A percentile compares a stretch with the other conserved stretches of the same genome.
Conservation (phyloP, 2,329 filamentous ascomycete genomes). For the Daldinia eschscholtzii region DNA sequence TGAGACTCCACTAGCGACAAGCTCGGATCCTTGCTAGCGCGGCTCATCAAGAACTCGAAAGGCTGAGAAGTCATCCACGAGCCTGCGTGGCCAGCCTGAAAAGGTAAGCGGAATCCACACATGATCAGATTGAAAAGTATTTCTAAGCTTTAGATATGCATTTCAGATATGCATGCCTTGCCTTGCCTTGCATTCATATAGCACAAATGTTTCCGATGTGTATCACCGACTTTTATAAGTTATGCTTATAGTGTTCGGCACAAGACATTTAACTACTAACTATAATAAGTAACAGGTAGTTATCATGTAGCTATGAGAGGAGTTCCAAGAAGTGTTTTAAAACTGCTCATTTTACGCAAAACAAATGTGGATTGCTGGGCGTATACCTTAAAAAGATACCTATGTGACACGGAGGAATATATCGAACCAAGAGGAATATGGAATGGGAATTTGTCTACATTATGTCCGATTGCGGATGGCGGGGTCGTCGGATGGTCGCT, state of each 20-base stretch:
- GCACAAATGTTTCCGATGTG: neutral
- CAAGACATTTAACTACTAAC: neutral
- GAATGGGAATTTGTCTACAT: neutral
- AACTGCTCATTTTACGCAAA: neutral
- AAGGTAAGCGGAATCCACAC: conserved; percentile 26
- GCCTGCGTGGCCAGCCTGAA: conserved; percentile 24
- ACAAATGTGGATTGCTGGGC: conserved; percentile 5
- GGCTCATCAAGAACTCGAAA: conserved; percentile 40
- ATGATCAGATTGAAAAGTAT: conserved; percentile 22
- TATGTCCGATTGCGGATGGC: conserved; percentile 36
- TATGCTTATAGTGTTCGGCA: neutral
- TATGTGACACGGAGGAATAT: conserved; percentile 8
- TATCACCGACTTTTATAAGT: neutral
- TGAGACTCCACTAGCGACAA: conserved; percentile 6
- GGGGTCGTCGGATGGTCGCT: conserved; percentile 28
- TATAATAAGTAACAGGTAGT: neutral
- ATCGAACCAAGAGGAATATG: neutral
- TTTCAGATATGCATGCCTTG: neutral
- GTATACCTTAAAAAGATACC: conserved; percentile 3
- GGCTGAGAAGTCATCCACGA: conserved; percentile 37
- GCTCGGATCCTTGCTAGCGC: conserved; percentile 39
- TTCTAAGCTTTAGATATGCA: conserved; percentile 2
- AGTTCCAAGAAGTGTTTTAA: neutral
- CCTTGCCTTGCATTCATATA: neutral
- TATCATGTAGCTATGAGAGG: neutral